Conservation (phyloP, 2,329 filamentous ascomycete species). For the Laburnicola sp. region DNA sequence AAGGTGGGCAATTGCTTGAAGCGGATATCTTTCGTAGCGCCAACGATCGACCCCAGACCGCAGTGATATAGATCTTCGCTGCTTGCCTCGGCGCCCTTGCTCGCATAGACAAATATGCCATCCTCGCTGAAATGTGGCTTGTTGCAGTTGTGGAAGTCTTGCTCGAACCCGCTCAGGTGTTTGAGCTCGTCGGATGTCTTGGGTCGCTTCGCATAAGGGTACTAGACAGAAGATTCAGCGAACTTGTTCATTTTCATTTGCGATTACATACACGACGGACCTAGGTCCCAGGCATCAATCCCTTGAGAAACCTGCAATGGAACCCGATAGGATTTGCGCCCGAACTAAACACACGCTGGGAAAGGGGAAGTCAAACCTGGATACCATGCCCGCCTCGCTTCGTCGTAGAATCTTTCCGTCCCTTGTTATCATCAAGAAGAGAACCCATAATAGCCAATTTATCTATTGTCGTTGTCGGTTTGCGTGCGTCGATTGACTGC, state of each 20-base stretch:
- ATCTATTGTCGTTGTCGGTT: slow-evolving; percentile 72
- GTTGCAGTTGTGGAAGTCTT: slow-evolving; percentile 70
- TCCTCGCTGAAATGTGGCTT: slow-evolving; percentile 79
- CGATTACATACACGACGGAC: slow-evolving; percentile 50
- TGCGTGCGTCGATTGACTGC: slow-evolving; percentile 45
- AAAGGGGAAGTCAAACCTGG: slow-evolving; percentile 77
- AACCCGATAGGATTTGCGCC: slow-evolving; percentile 49
- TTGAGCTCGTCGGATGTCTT: slow-evolving; percentile 68
- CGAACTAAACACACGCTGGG: slow-evolving; percentile 42
- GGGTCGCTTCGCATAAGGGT: slow-evolving; percentile 79
- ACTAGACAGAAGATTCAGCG: slow-evolving; percentile 61
- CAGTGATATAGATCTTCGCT: slow-evolving; percentile 58
- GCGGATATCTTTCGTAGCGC: slow-evolving; percentile 65
- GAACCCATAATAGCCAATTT: slow-evolving; percentile 93
- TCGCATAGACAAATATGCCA: slow-evolving; percentile 70
- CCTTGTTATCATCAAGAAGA: slow-evolving; percentile 71
- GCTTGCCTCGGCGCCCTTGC: slow-evolving; percentile 47
- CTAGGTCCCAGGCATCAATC: slow-evolving; percentile 35
- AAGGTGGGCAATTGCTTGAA: slow-evolving; percentile 64
- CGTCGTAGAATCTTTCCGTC: slow-evolving; percentile 52
- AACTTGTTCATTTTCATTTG: slow-evolving; percentile 45
- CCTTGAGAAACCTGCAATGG: slow-evolving; percentile 37
- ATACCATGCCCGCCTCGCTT: slow-evolving; percentile 66
- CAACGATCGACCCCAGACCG: slow-evolving; percentile 61
- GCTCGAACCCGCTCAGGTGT: slow-evolving; percentile 66